Conservation (phyloP, 345 rosid genomes). For the Garcia nutans region DNA sequence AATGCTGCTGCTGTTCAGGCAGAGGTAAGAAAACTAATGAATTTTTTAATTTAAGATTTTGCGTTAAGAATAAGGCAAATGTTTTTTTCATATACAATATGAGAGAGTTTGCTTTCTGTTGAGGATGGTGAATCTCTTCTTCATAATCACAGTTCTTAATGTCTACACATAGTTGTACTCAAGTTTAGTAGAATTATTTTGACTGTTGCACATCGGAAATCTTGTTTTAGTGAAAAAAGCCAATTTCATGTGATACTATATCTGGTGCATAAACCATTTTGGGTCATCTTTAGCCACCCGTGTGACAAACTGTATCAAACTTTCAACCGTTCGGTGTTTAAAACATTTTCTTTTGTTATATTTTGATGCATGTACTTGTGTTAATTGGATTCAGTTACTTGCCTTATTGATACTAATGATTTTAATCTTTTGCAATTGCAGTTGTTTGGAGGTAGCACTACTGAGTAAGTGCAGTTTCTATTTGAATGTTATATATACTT, state of each 20-base stretch:
- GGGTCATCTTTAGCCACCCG: not conserved
- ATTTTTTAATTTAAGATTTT: not conserved
- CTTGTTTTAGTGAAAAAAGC: not conserved
- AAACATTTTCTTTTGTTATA: no score
- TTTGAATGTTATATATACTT: slow-evolving; percentile 1
- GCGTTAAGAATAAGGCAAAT: not conserved
- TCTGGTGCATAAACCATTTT: not conserved
- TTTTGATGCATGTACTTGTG: not conserved
- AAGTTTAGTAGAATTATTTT: not conserved
- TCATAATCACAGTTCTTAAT: not conserved
- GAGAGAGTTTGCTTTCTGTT: not conserved
- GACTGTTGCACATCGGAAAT: not conserved
- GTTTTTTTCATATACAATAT: not conserved
- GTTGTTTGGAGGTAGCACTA: slow-evolving; percentile 62
- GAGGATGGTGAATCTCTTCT: not conserved
- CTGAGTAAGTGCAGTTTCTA: slow-evolving; percentile 54
- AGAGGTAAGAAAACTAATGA: slow-evolving; percentile 54
- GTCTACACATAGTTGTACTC: not conserved
- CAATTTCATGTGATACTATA: not conserved
- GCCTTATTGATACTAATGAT: slow-evolving; percentile 27
- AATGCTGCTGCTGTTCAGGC: slow-evolving; percentile 72
- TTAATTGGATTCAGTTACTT: not conserved
- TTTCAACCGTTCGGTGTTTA: not conserved
- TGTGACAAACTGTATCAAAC: not conserved
- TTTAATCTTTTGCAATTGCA: slow-evolving; percentile 38